Conservation (phyloP, 345 rosid species). For the Melaleuca quinquenervia region DNA sequence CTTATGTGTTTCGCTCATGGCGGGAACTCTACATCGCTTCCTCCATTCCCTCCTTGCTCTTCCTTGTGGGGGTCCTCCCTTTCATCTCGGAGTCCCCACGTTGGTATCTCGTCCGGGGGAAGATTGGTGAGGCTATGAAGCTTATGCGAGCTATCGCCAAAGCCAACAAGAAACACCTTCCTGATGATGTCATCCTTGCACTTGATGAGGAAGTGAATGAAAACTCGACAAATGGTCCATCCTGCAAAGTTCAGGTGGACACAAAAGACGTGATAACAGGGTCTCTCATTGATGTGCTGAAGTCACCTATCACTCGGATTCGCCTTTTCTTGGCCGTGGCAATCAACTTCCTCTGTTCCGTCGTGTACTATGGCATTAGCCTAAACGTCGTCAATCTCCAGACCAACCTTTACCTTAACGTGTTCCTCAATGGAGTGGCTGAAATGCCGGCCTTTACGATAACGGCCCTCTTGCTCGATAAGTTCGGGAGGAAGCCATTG, state of each 20-base stretch:
- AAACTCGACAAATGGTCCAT: not conserved
- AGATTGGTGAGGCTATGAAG: slow-evolving; percentile 53
- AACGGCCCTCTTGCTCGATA: slow-evolving; percentile 56
- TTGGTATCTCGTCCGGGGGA: slow-evolving; percentile 85
- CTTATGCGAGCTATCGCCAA: slow-evolving; percentile 54
- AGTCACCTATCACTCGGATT: slow-evolving; percentile 43
- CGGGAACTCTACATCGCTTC: slow-evolving; percentile 61
- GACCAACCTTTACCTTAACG: slow-evolving; percentile 67
- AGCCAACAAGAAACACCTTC: slow-evolving; percentile 40
- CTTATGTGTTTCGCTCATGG: slow-evolving; percentile 65
- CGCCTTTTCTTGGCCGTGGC: slow-evolving; percentile 43
- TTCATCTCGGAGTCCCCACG: slow-evolving; percentile 78
- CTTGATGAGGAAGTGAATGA: slow-evolving; percentile 49
- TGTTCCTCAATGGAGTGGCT: slow-evolving; percentile 61
- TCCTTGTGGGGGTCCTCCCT: slow-evolving; percentile 51
- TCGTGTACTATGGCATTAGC: slow-evolving; percentile 81
- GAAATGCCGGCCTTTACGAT: slow-evolving; percentile 76
- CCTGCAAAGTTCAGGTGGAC: not conserved
- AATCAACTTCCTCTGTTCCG: slow-evolving; percentile 59
- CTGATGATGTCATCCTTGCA: slow-evolving; percentile 44
- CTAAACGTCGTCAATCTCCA: slow-evolving; percentile 76
- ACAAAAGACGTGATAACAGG: slow-evolving; percentile 33
- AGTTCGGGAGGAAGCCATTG: slow-evolving; percentile 65
- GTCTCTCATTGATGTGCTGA: slow-evolving; percentile 53
- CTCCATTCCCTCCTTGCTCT: slow-evolving; percentile 61